A percentile compares a stretch with the other conserved stretches of the same genome.
These are phyloP conservation scores for Fusarium sp. DNA, from an alignment of 2,329 filamentous ascomycete species.

Conservation along the genomic window DNA sequence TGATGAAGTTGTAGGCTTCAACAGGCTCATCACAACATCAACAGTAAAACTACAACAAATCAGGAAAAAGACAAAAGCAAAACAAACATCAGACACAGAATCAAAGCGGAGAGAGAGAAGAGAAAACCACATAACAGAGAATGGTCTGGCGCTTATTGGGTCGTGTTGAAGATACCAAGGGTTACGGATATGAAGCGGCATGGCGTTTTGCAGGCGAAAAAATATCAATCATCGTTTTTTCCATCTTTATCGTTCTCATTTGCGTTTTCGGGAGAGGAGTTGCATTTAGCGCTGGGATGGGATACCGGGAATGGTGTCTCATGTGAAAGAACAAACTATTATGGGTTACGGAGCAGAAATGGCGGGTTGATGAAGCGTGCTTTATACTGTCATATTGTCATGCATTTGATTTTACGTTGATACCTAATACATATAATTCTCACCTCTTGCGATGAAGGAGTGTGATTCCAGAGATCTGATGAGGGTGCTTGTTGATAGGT, in stretches of 20 bases:
- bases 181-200: constrained; percentile 42
- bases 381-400: not conserved
- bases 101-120: constrained; percentile 1
- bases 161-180: constrained; percentile 46
- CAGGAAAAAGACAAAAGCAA: constrained; percentile 9
- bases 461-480: not conserved
- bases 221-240: constrained; percentile 15
- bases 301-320: constrained; percentile 4
- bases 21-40: constrained; percentile 2
- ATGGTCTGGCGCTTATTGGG: constrained; percentile 43
- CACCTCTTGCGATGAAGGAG: constrained; percentile 11
- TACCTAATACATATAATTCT: constrained; percentile 43
- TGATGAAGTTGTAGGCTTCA: not conserved
- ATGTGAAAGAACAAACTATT: constrained; percentile 9
- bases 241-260: not conserved
- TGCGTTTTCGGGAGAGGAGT: constrained; percentile 6
- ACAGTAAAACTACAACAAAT: constrained; percentile 12
- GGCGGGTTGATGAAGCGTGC: constrained; percentile 20
- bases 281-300: constrained; percentile 41
- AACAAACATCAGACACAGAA: constrained; percentile 4
- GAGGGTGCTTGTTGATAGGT: too few species aligned
- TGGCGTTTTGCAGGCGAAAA: constrained; percentile 40
- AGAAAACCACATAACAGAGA: constrained; percentile 30
- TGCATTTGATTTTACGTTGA: constrained; percentile 28
- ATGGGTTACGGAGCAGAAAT: constrained; percentile 11